These are phyloP conservation scores for Ajuga reptans DNA, from an alignment of 305 asterid genomes.

Conservation along the genomic window DNA sequence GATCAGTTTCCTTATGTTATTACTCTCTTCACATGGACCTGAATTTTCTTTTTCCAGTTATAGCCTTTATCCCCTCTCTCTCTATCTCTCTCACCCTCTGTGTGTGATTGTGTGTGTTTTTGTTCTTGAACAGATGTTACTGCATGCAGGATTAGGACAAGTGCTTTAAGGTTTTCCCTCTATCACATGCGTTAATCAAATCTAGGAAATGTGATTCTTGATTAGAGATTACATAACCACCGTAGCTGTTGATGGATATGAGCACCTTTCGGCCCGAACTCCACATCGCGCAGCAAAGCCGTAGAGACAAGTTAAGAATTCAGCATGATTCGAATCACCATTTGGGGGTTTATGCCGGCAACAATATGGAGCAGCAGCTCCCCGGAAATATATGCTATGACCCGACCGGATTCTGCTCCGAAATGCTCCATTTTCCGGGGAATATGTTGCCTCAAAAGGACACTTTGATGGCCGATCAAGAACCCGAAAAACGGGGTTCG, in stretches of 20 bases:
- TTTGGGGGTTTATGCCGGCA: constrained; percentile 14
- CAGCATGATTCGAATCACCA: constrained; percentile 28
- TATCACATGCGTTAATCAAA: background rate
- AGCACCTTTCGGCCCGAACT: constrained; percentile 39
- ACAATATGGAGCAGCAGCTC: constrained; percentile 24
- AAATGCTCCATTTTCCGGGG: constrained; percentile 29
- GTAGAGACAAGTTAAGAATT: constrained; percentile 52
- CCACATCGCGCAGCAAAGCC: constrained; percentile 73
- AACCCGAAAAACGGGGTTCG: constrained; percentile 11
- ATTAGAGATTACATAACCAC: background rate
- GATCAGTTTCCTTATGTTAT: background rate
- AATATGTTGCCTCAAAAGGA: constrained; percentile 21
- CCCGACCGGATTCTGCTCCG: constrained; percentile 28
- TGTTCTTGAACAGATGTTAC: background rate
- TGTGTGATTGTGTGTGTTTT: no score
- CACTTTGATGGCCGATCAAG: background rate
- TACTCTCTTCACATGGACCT: constrained; percentile 11
- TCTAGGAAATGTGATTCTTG: background rate
- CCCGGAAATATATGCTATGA: constrained; percentile 33
- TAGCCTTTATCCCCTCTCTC: background rate
- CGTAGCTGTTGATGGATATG: constrained; percentile 33
- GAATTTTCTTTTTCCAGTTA: background rate
- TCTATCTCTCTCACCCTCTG: background rate
- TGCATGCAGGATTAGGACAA: constrained; percentile 21
- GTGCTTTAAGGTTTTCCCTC: background rate